Evolutionary conservation across 805 yeast species (phyloP), one percentile per base, ranked within the genome.

Genomic region (Saturnispora kantuleensis): DNA sequence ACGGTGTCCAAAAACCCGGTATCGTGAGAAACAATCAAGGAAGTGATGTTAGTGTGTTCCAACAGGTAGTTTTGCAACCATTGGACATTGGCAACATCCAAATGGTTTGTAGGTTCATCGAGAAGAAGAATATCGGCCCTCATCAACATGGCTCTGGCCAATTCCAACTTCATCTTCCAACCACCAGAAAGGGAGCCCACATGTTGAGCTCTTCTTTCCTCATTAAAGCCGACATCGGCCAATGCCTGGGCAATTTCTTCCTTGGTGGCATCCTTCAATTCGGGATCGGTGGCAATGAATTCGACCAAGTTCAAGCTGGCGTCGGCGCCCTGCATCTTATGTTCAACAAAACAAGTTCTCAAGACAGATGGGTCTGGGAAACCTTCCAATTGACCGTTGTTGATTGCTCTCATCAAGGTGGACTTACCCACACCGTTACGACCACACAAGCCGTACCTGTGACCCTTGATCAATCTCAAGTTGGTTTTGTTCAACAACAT

Each of bases 381-480:
- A 4, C 97, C 97, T 68, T 90, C 97, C 52, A 90, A 73, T 68
- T 90, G 96, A 47, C 97, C 97, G 59, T 87, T 86, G 45, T 96
- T 87, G 57, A 90, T 93, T 29, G 97, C 82, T 65, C 97, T 79
- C 97, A 90, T 88, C 57, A 90, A 73, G 12, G 98, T 90, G 11
- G 97, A 88, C 67, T 90, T 90, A 71, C 98, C 98, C 48, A 96
- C 97, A 75, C 98, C 98, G 63, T 90, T 90, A 68, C 97, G 76
- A 62, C 98, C 98, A 73, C 96, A 87, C 50, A 90, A 74, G 71
- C 98, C 98, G 60, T 90, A 90, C 67, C 98, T 78, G 68, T 86
- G 97, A 57, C 97, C 97, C 69, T 89, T 87, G 55, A 85, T 70
- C 50, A 90, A 74, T 60, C 95, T 77, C 62, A 90, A 70, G 49